Evolutionary conservation across 495 filamentous ascomycete species (phyloP), one percentile per base, ranked within the genome.

Genomic region (Penicillium nucicola): DNA sequence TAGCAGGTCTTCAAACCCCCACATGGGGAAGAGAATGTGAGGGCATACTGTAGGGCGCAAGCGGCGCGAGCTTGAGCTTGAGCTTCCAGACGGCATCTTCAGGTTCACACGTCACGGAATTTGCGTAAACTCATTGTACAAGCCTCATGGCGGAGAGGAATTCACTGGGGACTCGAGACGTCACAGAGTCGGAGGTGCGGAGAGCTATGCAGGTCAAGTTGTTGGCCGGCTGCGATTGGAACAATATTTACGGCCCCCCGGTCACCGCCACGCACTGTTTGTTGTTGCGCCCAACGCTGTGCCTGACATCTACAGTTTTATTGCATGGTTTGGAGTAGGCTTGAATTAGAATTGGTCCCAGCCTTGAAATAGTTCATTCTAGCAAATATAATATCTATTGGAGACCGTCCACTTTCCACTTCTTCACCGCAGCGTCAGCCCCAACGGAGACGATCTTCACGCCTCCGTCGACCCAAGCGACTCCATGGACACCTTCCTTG

Each of bases 401-500:
- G 58, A 87, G 52, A 1, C 82, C 83, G 56, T 84, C 77, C 3
- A 96, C 84, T 52, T 75, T 78, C 93, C 93, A 97, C 37, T 90
- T 77, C 78, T 96, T 98, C 18, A 97, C 80, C 0, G 88, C 83
- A 36, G 89, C 91, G 79, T 98, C 93, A 2, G 85, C 89, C 10
- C 93, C 93, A 20, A 80, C 81, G 54, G 85, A 92, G 2, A 86
- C 81, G 25, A 97, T 78, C 69, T 79, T 88, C n/a, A 71, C 68
- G n/a, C 72, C 75, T 18, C 75, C 81, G 7, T 80, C 80, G 14
- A 88, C 78, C 95, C 93, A 98, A 8, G 74, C 80, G 5, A 97
- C 91, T 4, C 87, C 91, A 57, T 86, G 88, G 7, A 98, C 89
- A 2, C 93, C 93, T 49, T 97, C 93, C 72, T 96, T 96, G 66